Conservation (phyloP, 371 early-diverging fungal species). For the Mortierella sp. region DNA sequence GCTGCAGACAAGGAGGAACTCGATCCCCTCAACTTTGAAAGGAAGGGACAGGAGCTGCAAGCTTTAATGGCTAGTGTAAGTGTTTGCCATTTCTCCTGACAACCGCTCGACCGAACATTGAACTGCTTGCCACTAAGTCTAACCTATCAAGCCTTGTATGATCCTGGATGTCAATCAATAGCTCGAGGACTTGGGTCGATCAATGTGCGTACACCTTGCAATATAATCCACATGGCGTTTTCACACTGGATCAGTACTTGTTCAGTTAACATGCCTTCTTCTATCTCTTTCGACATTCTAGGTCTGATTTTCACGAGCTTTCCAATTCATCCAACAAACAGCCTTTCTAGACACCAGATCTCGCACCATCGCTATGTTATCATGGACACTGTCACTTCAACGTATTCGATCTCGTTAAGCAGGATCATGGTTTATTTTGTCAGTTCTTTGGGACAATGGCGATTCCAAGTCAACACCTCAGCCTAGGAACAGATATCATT, state of each 20-base stretch:
- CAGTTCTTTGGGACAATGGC: too few species aligned
- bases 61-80: slow-evolving; percentile 51
- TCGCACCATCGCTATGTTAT: not conserved
- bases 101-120: too few species aligned
- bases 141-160: too few species aligned
- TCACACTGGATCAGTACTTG: not conserved
- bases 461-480: too few species aligned
- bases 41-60: slow-evolving; percentile 47
- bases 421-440: too few species aligned
- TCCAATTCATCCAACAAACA: slow-evolving; percentile 46
- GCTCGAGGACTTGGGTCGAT: slow-evolving; percentile 50
- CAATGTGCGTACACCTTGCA: slow-evolving; percentile 23
- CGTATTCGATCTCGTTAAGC: too few species aligned
- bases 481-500: not conserved
- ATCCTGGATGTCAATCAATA: too few species aligned
- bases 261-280: not conserved
- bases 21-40: slow-evolving; percentile 36
- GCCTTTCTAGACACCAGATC: not conserved
- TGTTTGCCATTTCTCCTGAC: too few species aligned
- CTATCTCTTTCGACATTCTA: not conserved
- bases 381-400: slow-evolving; percentile 8
- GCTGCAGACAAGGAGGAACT: slow-evolving; percentile 49
- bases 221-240: not conserved
- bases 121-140: too few species aligned
- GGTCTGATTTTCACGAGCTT: slow-evolving; percentile 51